Base-by-base conservation (phyloP, 805 yeast species). In the Sungouiozyma ichnusensis region DNA sequence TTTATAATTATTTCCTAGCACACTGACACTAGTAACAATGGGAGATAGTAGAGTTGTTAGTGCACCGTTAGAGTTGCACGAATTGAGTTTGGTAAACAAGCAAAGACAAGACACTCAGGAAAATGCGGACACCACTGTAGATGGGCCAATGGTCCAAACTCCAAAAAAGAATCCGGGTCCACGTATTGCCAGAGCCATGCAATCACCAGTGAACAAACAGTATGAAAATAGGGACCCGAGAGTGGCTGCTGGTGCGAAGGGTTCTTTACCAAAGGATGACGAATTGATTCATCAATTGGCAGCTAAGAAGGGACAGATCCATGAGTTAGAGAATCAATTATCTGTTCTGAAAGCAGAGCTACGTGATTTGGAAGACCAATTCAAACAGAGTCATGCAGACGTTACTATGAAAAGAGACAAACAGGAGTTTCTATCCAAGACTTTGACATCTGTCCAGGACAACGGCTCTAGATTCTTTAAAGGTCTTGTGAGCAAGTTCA, bases 281-380 rank as follows among this genome's bases (percentile, higher is more conserved):
- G n/a, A n/a, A n/a, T 14, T 72, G 15, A 51, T 72, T 32, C 66
- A 57, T 40, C 55, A 58, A 35, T 48, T 72, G 39, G 77, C 82
- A 0, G 51, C 69, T 2, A 77, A 78, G 51, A 80, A 77, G 50
- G 66, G 78, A 45, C 68, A 68, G 42, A 67, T 77, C 7, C 46
- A 67, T 15, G 80, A 76, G 38, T 53, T 74, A 43, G 72, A 70
- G 50, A 58, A 64, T n/a, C 65, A 65, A 29, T 53, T 67, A 41
- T 62, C 64, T 13, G 18, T 32, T 19, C 49, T 71, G 3, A 68
- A 69, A 47, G 50, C 49, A 3, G 74, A 72, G 24, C 45, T 73
- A 17, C 51, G 50, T 14, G 48, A 49, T 3, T 43, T 72, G 29
- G 72, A 71, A 40, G 32, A 36, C 2, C 47, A 48, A 39, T 67